Base-by-base conservation (phyloP, 106 monocot genomes). In the Apostasia shenzhenica region DNA sequence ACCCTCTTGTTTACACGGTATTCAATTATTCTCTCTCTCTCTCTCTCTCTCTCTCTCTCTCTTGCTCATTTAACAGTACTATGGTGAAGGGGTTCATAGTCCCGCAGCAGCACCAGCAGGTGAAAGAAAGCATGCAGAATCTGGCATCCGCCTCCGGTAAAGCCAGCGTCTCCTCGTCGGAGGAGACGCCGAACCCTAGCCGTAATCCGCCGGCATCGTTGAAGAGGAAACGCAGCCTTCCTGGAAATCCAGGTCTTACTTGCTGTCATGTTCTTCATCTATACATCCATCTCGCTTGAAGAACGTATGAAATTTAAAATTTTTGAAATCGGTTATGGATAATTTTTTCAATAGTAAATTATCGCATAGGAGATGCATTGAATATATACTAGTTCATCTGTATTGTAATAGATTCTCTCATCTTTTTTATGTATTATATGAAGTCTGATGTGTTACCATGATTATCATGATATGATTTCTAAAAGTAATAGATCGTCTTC, bases 121-220 rank as follows among this genome's bases (percentile, higher is more conserved):
- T 70, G 45, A 70, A 76, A 43, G 76, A 76, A 5, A 76, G 70
- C 62, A 76, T 76, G 63, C 70, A 69, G 7, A 76, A 76, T 48
- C 70, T 76, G 3, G 70, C 76, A 41, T 55, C 69, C 3, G 76
- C 76, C 5, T 76, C 76, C 41, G 69, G 69, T 7, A 62, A 76
- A 54, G 63, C 76, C 8, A 76, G 76, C 59, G 61, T 70, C 54
- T 70, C 76, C 1, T 76, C 67, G 5, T 71, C 70, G 6, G 12
- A 48, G 42, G 70, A 38, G 13, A 59, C 70, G 5, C 70, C 70
- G 7, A 67, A 75, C 58, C 67, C 75, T 38, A 58, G 26, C 41
- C 14, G 46, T 2, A 70, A 45, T 37, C 57, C 45, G 47, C 50
- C 50, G 10, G 14, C 8, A 40, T 48, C 53, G n/a, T 39, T 38